Evolutionary conservation across 2,329 filamentous ascomycete genomes (phyloP), one percentile per base, ranked within the genome.

Genomic region (Daldinia eschscholtzii): DNA sequence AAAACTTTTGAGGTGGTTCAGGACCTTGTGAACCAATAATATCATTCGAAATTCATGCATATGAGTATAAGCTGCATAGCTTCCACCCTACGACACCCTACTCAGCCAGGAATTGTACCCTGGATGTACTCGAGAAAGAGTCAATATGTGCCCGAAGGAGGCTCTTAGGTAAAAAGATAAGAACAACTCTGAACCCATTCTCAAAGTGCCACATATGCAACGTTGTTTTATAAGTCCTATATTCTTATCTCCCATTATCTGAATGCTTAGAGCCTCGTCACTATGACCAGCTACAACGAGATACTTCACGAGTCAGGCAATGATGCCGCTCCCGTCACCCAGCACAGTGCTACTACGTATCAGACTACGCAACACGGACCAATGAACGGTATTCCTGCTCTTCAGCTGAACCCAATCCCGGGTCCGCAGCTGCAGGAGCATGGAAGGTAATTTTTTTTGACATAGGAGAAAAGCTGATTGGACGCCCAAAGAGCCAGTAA

Each of bases 401-500:
- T 13, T 20, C 41, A 44, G n/a, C 3, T n/a, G 10, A n/a, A 6
- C n/a, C 41, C 41, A 44, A 1, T 20, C 10, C 20, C 10, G 9
- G n/a, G 41, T 5, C n/a, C 7, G 12, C 41, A 44, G n/a, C 41
- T 44, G 41, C 41, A 44, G 41, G 41, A 44, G 41, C 41, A 44
- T 42, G 39, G 39, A 42, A 42, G 39, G 39, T 42, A 18, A 18
- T 42, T 42, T 42, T 42, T 42, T 42, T 42, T 42, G 15, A n/a
- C n/a, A 6, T 7, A 1, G 1, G 10, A 4, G 37, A 39, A 39
- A 39, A 15, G 35, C 35, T 39, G 35, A 39, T 39, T 39, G 9
- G n/a, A n/a, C n/a, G n/a, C n/a, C n/a, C n/a, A n/a, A n/a, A n/a
- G n/a, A n/a, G n/a, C n/a, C n/a, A n/a, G n/a, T n/a, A n/a, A n/a